Base-by-base conservation (phyloP, 2,329 filamentous ascomycete species). In the Calonectria multiphialidica region DNA sequence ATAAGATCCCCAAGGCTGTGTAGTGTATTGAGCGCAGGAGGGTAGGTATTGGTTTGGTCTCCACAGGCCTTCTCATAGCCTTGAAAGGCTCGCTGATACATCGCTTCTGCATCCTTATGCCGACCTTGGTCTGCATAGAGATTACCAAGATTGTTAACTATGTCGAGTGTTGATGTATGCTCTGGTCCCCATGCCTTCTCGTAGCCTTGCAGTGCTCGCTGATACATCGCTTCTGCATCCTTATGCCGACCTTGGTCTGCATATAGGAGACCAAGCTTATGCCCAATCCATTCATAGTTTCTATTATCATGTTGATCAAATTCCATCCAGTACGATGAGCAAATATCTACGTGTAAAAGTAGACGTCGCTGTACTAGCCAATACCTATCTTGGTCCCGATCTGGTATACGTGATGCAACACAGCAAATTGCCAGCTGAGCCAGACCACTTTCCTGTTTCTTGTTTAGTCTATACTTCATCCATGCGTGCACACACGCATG, bases 401-500 rank as follows among this genome's bases (percentile, higher is more conserved):
- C 1, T n/a, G 28, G 28, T 30, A 23, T 8, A 74, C 66, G 74
- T 67, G 59, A 70, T 53, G 47, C 66, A 18, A 75, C 42, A 44
- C 75, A 77, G 30, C 42, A 3, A 2, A 69, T 67, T 2, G 76
- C 73, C 7, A 61, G 18, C 18, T 23, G 23, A n/a, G 55, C 42
- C 44, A 75, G 33, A 10, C 44, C 23, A 28, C 8, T 10, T 18
- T 73, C 47, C 1, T 25, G 2, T 40, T 74, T 64, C 28, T 45
- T 10, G 65, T 82, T 82, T 10, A 83, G 69, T 2, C 80, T 75
- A 66, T 78, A 65, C 9, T 73, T 72, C 67, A 74, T 80, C 82
- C 79, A 83, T 10, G 77, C 72, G 74, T 84, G 81, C 40, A 84
- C 79, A 68, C 80, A 83, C 40, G 75, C 73, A 74, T 84, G 81